phyloP scores from a whole-genome alignment of 2,329 filamentous ascomycete species.

The Fusarium mangiferae region DNA sequence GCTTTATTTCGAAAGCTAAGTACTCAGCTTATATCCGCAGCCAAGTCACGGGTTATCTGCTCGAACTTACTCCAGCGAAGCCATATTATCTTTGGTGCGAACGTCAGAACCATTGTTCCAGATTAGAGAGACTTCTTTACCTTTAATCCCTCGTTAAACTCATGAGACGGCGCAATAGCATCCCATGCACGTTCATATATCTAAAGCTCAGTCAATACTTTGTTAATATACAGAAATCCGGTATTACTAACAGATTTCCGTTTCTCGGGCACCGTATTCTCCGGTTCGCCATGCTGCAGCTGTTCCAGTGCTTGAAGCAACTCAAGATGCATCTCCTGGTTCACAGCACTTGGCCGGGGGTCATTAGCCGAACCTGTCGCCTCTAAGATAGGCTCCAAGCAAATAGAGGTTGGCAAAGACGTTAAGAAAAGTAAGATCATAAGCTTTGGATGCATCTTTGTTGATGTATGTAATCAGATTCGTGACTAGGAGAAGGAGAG shows the following conservation, averaged over 20 bases:
- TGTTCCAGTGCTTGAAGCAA: neutral
- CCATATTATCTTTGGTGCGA: neutral
- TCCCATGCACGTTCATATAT: neutral
- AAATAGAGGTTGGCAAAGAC: neutral
- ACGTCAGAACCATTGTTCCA: too few species aligned
- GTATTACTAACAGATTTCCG: neutral
- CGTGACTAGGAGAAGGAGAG: neutral
- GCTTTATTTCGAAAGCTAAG: neutral
- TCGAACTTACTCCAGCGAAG: neutral
- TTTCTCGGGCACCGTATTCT: neutral
- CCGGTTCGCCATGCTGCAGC: neutral
- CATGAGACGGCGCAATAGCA: neutral
- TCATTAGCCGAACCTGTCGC: neutral
- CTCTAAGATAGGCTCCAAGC: neutral
- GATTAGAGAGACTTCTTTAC: neutral
- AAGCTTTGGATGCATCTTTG: neutral
- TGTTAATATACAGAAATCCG: fast-evolving
- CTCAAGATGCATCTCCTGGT: neutral
- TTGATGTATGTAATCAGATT: neutral
- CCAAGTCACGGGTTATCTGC: fast-evolving
- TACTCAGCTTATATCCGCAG: fast-evolving
- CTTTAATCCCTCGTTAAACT: neutral
- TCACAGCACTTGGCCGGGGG: neutral
- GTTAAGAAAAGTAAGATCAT: neutral
- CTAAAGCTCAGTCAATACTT: fast-evolving